These are phyloP conservation scores for Amylostereum areolatum DNA, from an alignment of 1,284 basidiomycete species.

Conservation along the genomic window DNA sequence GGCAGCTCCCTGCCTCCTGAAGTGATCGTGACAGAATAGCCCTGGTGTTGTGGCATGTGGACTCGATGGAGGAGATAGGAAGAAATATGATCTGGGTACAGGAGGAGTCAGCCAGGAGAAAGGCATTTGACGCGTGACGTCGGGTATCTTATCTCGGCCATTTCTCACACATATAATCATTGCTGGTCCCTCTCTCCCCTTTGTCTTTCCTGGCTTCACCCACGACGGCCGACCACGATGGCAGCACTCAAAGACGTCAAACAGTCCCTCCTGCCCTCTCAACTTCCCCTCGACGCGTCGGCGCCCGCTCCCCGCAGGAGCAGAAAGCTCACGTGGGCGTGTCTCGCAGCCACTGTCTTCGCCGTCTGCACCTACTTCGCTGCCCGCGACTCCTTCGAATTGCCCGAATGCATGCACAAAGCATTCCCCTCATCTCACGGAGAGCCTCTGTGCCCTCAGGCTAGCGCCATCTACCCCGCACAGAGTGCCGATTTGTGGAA, in stretches of 20 bases:
- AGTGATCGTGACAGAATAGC: too few relatives aligned
- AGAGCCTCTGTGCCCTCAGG: conserved; percentile 38
- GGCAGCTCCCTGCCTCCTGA: too few relatives aligned
- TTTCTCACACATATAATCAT: too few relatives aligned
- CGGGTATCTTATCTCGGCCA: too few relatives aligned
- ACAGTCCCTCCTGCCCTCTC: not conserved
- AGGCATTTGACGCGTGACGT: too few relatives aligned
- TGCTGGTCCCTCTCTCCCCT: too few relatives aligned
- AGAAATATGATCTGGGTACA: too few relatives aligned
- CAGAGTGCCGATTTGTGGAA: conserved; percentile 37
- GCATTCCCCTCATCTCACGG: not conserved
- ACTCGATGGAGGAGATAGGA: too few relatives aligned
- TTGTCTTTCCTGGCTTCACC: too few relatives aligned
- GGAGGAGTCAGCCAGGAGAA: too few relatives aligned
- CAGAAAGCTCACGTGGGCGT: not conserved
- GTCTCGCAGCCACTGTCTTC: not conserved
- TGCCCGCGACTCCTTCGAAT: not conserved
- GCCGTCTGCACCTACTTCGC: not conserved
- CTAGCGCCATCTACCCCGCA: conserved; percentile 33
- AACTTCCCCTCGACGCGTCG: not conserved
- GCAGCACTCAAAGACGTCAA: not conserved
- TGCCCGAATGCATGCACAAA: not conserved
- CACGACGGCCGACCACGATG: not conserved
- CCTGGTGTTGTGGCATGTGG: too few relatives aligned
- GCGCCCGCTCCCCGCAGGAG: not conserved